These are phyloP conservation scores for Imleria badia DNA, from an alignment of 768 basidiomycete genomes.

Conservation along the genomic window DNA sequence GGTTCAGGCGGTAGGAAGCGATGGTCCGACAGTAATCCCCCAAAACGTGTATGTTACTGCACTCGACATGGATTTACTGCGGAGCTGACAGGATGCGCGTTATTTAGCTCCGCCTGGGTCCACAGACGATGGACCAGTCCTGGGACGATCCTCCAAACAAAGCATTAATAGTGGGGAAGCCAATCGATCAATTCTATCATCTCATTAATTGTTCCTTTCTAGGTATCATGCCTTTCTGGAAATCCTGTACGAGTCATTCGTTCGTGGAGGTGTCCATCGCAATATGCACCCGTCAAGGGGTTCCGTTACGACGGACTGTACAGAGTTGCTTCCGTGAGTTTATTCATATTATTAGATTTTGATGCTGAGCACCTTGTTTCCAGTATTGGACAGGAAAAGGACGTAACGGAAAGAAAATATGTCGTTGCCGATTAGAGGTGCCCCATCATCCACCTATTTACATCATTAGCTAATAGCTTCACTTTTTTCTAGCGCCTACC, in stretches of 20 bases:
- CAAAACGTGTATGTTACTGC: slow-evolving; percentile 21
- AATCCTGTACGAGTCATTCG: slow-evolving; percentile 29
- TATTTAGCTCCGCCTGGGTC: slow-evolving; percentile 18
- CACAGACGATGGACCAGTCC: slow-evolving; percentile 23
- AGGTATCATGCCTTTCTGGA: slow-evolving; percentile 23
- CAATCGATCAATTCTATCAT: neutral
- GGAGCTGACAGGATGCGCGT: neutral
- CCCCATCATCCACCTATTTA: neutral
- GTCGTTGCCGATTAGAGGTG: slow-evolving; percentile 31
- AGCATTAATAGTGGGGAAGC: slow-evolving; percentile 19
- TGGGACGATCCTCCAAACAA: slow-evolving; percentile 16
- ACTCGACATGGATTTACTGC: neutral
- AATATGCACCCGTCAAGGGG: slow-evolving; percentile 26
- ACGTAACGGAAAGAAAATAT: slow-evolving; percentile 11
- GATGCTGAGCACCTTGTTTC: neutral
- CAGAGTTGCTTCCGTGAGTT: slow-evolving; percentile 21
- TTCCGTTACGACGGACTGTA: slow-evolving; percentile 35
- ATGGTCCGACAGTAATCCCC: slow-evolving; percentile 8
- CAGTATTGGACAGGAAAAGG: slow-evolving; percentile 27
- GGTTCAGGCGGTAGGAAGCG: slow-evolving; percentile 23
- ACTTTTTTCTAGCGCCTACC: slow-evolving; percentile 24
- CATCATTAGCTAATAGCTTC: neutral
- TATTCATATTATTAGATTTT: neutral
- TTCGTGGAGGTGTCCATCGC: slow-evolving; percentile 18
- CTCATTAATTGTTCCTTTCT: neutral